Base-by-base conservation (phyloP, 371 early-diverging fungal genomes). In the Lichtheimia hyalospora region DNA sequence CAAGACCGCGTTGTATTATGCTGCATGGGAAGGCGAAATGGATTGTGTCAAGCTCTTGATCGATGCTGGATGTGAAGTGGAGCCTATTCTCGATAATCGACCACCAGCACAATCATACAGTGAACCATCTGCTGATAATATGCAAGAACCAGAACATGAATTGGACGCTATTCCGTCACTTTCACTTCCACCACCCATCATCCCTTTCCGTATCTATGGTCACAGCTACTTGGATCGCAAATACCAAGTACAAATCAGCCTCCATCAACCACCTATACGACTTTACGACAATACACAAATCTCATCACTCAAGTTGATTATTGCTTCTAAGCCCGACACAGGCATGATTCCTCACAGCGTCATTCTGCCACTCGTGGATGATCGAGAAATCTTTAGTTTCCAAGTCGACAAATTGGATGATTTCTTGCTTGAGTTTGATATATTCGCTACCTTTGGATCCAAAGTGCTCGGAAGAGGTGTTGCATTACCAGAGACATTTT, bases 121-220 rank as follows among this genome's bases (percentile, higher is more conserved):
- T 34, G 56, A 60, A 18, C 44, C 40, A 21, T 48, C 54, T 14
- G 18, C 63, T 57, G 12, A 61, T 52, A n/a, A 28, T 0, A 63
- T 60, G 13, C 62, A 67, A 12, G 68, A 67, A 4, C 59, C 59
- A 2, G 71, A 68, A 7, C 57, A 82, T 21, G 89, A 91, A 62
- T 49, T 93, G 28, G 94, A 93, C 54, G 76, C 75, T 2, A 89
- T 96, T 20, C 96, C 96, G 2, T 89, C 92, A 5, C 74, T 96
- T 8, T 88, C 88, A 4, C 73, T 97, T 24, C 98, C 98, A 4
- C 98, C 98, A 15, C 98, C 98, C 8, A 92, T 98, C 52, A 91
- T 98, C 40, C 97, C 98, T 1, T 93, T 96, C 83, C 84, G 96
- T 20, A 93, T 95, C 54, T 96, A 96, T 68, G 97, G 97, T 16